Percentiles rank a stretch among this genome's conserved stretches.
These are phyloP conservation scores for Aspergillus egyptiacus DNA, from an alignment of 495 filamentous ascomycete genomes.

Conservation along the genomic window DNA sequence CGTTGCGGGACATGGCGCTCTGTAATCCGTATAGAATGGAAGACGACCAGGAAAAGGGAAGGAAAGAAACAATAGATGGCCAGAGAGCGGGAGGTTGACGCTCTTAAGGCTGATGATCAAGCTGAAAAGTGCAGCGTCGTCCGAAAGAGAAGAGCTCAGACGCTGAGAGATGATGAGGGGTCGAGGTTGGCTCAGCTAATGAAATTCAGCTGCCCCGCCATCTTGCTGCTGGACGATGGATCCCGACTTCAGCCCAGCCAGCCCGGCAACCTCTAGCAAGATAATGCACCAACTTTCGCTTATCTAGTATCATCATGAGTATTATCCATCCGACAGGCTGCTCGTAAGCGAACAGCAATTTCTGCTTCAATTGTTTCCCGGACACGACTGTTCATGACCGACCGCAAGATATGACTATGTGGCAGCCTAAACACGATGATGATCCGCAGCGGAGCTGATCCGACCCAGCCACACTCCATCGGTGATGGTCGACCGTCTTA, in stretches of 20 bases:
- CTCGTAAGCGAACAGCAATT: too few species aligned
- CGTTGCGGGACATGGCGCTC: conserved; percentile 35
- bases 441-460: conserved; percentile 3
- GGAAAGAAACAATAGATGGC: conserved; percentile 8
- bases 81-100: not conserved
- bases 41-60: not conserved
- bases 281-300: not conserved
- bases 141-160: not conserved
- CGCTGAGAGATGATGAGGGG: conserved; percentile 2
- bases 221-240: not conserved
- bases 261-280: not conserved
- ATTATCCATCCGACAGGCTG: too few species aligned
- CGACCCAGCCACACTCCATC: conserved; percentile 9
- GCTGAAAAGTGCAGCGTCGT: not conserved
- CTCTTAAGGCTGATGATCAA: conserved; percentile 2
- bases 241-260: conserved; percentile 1
- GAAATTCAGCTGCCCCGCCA: conserved; percentile 6
- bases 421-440: conserved; percentile 1
- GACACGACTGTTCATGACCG: not conserved
- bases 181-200: not conserved
- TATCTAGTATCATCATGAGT: too few species aligned
- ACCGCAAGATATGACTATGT: not conserved
- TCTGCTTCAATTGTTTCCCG: not conserved
- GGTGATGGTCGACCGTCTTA: not conserved
- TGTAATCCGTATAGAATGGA: not conserved